Percentiles rank a stretch among this genome's conserved stretches.
phyloP scores from a whole-genome alignment of 306 rosid species.

The Castanea crenata region DNA sequence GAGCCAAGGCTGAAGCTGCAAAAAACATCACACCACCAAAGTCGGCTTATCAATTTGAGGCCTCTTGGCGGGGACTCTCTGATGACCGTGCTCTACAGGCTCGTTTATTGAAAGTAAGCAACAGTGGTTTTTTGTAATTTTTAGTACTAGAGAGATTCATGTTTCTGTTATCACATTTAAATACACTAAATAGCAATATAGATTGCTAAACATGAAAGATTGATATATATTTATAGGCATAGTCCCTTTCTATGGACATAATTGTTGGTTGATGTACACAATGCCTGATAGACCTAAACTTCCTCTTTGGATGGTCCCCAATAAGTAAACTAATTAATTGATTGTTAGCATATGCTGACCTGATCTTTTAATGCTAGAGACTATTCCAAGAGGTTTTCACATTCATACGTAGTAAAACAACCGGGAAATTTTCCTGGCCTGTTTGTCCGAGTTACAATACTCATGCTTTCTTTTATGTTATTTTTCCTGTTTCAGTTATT shows the following conservation, averaged over 20 bases:
- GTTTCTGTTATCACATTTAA: not conserved
- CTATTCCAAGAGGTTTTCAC: not conserved
- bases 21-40: conserved; percentile 64
- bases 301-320: not conserved
- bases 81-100: conserved; percentile 68
- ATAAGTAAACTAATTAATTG: not conserved
- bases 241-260: not conserved
- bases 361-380: conserved; percentile 13
- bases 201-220: not conserved
- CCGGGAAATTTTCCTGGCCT: not conserved
- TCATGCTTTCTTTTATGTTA: not conserved
- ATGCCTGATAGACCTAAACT: not conserved
- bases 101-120: conserved; percentile 62
- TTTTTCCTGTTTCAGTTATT: conserved; percentile 13
- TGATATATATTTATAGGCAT: not conserved
- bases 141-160: not conserved
- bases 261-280: not conserved
- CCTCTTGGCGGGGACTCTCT: conserved; percentile 76
- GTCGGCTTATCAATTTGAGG: conserved; percentile 93
- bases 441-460: not conserved
- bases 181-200: not conserved
- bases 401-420: not conserved
- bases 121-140: not conserved
- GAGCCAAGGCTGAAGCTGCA: conserved; percentile 67
- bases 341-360: not conserved